phyloP scores from a whole-genome alignment of 176 grass and related monocot species.

The Chloris gayana region DNA sequence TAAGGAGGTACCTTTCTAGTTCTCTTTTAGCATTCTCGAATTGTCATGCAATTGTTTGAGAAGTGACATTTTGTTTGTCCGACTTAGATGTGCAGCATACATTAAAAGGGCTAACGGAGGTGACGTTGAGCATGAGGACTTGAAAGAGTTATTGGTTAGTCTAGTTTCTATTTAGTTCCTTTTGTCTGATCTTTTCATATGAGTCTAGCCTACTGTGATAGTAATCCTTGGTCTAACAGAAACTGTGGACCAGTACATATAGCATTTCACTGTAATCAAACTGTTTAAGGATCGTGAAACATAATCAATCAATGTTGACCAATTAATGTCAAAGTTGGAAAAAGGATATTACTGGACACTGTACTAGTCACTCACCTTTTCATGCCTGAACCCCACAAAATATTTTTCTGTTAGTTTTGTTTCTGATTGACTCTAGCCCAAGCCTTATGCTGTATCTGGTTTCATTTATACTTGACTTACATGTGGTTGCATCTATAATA shows the following conservation, averaged over 20 bases:
- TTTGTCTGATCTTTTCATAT: background rate
- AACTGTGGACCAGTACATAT: background rate
- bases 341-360: background rate
- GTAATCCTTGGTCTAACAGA: background rate
- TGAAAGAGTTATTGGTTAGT: slow-evolving; percentile 40
- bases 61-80: slow-evolving; percentile 21
- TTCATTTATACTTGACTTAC: background rate
- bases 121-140: slow-evolving; percentile 22
- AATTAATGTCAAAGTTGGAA: background rate
- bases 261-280: background rate
- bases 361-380: background rate
- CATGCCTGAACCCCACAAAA: background rate
- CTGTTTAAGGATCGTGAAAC: background rate
- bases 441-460: background rate
- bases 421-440: background rate
- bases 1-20: slow-evolving; percentile 50
- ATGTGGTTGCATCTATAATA: background rate
- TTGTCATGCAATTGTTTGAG: background rate
- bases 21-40: slow-evolving; percentile 8
- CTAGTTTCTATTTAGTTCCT: slow-evolving; percentile 8
- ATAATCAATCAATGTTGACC: background rate
- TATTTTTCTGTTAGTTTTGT: slow-evolving; percentile 5
- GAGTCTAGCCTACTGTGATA: slow-evolving; percentile 3
- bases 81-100: slow-evolving; percentile 44
- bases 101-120: slow-evolving; percentile 39